Base-by-base conservation (phyloP, 2,329 filamentous ascomycete species). In the Ophiostoma sp. region DNA sequence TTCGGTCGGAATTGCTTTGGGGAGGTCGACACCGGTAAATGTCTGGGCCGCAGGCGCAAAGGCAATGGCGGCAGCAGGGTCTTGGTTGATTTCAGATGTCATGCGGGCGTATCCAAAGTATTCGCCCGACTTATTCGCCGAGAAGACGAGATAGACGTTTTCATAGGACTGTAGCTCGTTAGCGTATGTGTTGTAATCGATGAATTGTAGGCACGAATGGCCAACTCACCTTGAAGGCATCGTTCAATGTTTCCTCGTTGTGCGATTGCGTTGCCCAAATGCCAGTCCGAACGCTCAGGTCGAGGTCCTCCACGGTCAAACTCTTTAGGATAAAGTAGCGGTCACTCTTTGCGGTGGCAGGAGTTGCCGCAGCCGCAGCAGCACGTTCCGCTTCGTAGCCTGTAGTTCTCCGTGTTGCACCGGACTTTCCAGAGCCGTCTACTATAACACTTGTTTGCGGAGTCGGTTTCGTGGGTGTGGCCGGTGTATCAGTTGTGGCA, bases 71-170 rank as follows among this genome's bases (percentile, higher is more conserved):
- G 91, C 88, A 0, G 87, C 86, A 12, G 91, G 90, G 77, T 97
- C 92, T 72, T 95, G 88, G 77, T 92, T 91, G 78, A 98, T 97
- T 3, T 90, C 85, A 28, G 95, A 97, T 11, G 87, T 85, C 95
- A 98, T 98, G 50, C 92, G 90, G 25, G 95, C 95, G 79, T 97
- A 98, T 25, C 95, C 95, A 82, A 96, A 98, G 80, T 98, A 98
- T 81, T 98, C 95, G 15, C 95, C 95, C 0, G 95, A 98, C 79
- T 98, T 98, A 82, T 98, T 98, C 15, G 95, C 95, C 0, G 95
- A 98, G 81, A 98, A 98, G 17, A 98, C 89, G 39, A 98, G 85
- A 79, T 95, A 98, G 0, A 98, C 95, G 78, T 92, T 93, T 71
- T 97, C 93, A 17, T 91, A 89, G 11, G 86, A 85, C 94, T 97